These are phyloP conservation scores for Cryptococcus depauperatus DNA, from an alignment of 1,284 basidiomycete genomes.

Conservation along the genomic window DNA sequence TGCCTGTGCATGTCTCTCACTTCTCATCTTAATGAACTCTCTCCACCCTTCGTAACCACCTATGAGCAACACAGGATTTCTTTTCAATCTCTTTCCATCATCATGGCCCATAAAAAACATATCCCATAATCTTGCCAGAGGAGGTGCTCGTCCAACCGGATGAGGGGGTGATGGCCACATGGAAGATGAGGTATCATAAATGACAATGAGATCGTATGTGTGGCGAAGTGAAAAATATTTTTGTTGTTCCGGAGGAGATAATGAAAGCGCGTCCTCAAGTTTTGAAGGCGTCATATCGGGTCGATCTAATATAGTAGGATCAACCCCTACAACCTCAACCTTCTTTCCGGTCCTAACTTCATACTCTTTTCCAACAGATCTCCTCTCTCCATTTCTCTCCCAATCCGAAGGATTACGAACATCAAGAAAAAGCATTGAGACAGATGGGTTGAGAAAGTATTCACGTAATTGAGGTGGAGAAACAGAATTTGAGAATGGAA, in stretches of 20 bases:
- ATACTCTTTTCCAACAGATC: constrained; percentile 58
- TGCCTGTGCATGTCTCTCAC: constrained; percentile 10
- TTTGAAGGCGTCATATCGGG: constrained; percentile 58
- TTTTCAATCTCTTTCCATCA: constrained; percentile 61
- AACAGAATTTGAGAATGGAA: constrained; percentile 54
- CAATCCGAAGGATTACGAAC: constrained; percentile 70
- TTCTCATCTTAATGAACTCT: constrained; percentile 49
- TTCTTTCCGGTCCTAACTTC: constrained; percentile 40
- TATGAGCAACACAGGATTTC: constrained; percentile 71
- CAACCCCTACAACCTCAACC: constrained; percentile 63
- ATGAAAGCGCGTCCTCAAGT: constrained; percentile 67
- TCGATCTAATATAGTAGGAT: constrained; percentile 66
- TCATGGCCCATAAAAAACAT: constrained; percentile 68
- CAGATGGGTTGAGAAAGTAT: constrained; percentile 53
- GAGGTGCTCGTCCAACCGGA: no score
- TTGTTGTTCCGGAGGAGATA: constrained; percentile 63
- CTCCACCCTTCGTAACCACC: constrained; percentile 84
- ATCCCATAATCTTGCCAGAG: constrained; percentile 56
- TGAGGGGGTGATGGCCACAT: constrained; percentile 50
- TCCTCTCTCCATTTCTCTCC: constrained; percentile 62
- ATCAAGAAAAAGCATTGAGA: constrained; percentile 72
- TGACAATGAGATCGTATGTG: constrained; percentile 80
- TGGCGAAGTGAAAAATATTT: constrained; percentile 69
- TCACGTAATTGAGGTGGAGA: constrained; percentile 56
- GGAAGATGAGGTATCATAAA: constrained; percentile 71